phyloP scores from a whole-genome alignment of 2,329 filamentous ascomycete species.

The Cryoendolithus antarcticus region DNA sequence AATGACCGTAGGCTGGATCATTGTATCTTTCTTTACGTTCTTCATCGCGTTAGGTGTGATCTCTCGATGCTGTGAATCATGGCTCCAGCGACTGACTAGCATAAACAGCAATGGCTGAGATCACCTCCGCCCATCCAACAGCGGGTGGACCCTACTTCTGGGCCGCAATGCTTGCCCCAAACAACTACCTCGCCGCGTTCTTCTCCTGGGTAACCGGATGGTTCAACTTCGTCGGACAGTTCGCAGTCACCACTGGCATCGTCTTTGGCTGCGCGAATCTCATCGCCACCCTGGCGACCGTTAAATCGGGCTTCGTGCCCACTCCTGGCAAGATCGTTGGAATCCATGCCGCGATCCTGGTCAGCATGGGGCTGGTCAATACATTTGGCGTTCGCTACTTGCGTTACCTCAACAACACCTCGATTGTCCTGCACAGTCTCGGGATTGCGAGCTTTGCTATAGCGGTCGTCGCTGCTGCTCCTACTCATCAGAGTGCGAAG shows the following conservation, averaged over 20 bases:
- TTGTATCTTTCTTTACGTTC: conserved; percentile 44
- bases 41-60: conserved; percentile 35
- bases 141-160: conserved; percentile 50
- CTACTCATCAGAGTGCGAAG: conserved; percentile 41
- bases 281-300: conserved; percentile 33
- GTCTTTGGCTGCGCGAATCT: conserved; percentile 35
- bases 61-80: too few relatives aligned
- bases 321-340: conserved; percentile 40
- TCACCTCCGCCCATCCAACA: conserved; percentile 47
- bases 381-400: conserved; percentile 46
- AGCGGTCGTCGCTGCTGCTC: conserved; percentile 45
- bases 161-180: conserved; percentile 44
- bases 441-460: conserved; percentile 43
- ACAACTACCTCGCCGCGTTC: conserved; percentile 30
- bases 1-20: conserved; percentile 45
- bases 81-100: too few relatives aligned
- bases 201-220: conserved; percentile 38
- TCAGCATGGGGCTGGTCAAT: conserved; percentile 44
- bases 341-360: conserved; percentile 45
- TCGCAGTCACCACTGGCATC: conserved; percentile 39
- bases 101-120: conserved; percentile 38
- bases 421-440: conserved; percentile 42
- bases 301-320: conserved; percentile 31
- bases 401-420: conserved; percentile 44
- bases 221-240: conserved; percentile 35